Conservation (phyloP, 2,329 filamentous ascomycete species). For the Xylariomycetidae sp. region DNA sequence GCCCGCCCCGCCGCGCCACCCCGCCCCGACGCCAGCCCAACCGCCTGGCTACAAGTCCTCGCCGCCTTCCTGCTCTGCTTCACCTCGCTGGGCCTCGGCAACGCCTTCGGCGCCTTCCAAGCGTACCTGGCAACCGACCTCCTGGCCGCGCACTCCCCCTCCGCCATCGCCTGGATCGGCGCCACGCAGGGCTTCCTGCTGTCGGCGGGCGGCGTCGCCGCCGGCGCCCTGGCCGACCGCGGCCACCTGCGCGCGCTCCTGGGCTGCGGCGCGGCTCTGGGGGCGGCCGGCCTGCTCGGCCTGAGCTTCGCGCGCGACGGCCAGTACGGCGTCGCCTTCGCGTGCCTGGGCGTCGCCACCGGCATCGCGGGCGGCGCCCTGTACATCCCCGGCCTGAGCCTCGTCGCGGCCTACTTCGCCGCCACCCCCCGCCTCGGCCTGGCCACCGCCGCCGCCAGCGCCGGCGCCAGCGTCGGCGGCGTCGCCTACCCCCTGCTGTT, state of each 20-base stretch:
- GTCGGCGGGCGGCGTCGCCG: slow-evolving; percentile 21
- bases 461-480: slow-evolving; percentile 15
- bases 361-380: slow-evolving; percentile 12
- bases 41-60: slow-evolving; percentile 1
- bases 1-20: not conserved
- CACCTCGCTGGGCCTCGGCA: slow-evolving; percentile 3
- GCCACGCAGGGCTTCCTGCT: slow-evolving; percentile 26
- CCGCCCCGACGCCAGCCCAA: not conserved
- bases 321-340: slow-evolving; percentile 10
- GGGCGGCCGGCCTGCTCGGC: slow-evolving; percentile 27
- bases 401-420: slow-evolving; percentile 10
- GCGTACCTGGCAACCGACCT: slow-evolving; percentile 1
- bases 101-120: slow-evolving; percentile 1
- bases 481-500: slow-evolving; percentile 29
- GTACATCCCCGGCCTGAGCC: slow-evolving; percentile 11
- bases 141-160: slow-evolving; percentile 11
- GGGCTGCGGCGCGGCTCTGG: slow-evolving; percentile 7
- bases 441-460: slow-evolving; percentile 10
- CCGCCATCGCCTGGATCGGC: slow-evolving; percentile 25
- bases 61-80: slow-evolving; percentile 1
- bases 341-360: slow-evolving; percentile 5
- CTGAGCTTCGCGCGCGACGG: slow-evolving; percentile 20
- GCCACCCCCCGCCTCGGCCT: slow-evolving; percentile 1
- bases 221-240: slow-evolving; percentile 26
- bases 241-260: slow-evolving; percentile 15